Conservation (phyloP, 2,329 filamentous ascomycete genomes). For the Xylariaceae sp. region DNA sequence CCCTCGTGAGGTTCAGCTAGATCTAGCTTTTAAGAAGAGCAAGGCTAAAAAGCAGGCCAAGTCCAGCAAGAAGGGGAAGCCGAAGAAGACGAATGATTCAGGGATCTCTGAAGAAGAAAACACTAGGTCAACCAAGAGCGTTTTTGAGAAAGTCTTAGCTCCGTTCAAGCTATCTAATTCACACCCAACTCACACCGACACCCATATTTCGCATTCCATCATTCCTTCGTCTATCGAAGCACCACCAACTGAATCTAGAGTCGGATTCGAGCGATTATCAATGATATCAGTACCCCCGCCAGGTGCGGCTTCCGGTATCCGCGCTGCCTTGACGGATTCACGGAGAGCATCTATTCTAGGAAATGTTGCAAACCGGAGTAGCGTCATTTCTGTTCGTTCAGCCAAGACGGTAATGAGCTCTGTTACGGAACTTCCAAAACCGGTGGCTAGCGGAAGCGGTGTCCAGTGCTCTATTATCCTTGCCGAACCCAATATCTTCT, state of each 20-base stretch:
- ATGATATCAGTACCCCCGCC: slow-evolving; percentile 25
- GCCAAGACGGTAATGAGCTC: slow-evolving; percentile 50
- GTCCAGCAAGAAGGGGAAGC: slow-evolving; percentile 19
- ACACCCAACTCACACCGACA: slow-evolving; percentile 19
- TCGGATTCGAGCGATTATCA: slow-evolving; percentile 20
- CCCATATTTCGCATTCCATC: slow-evolving; percentile 6
- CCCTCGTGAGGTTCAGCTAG: slow-evolving; percentile 41
- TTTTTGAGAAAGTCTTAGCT: slow-evolving; percentile 32
- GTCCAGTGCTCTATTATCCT: slow-evolving; percentile 69
- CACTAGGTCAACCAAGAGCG: slow-evolving; percentile 30
- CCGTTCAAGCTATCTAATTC: slow-evolving; percentile 28
- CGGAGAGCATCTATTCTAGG: slow-evolving; percentile 23
- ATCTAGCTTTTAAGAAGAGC: too few relatives aligned
- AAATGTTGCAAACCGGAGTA: slow-evolving; percentile 41
- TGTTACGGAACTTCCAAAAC: slow-evolving; percentile 61
- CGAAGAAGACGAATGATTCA: slow-evolving; percentile 16
- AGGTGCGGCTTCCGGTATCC: slow-evolving; percentile 19
- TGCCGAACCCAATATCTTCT: slow-evolving; percentile 75
- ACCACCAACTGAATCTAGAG: slow-evolving; percentile 9
- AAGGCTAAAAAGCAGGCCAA: slow-evolving; percentile 26
- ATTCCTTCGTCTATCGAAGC: slow-evolving; percentile 17
- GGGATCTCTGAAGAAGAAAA: slow-evolving; percentile 15
- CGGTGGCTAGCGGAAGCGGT: slow-evolving; percentile 73
- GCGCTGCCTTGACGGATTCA: slow-evolving; percentile 29
- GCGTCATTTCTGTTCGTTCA: slow-evolving; percentile 48